Base-by-base conservation (phyloP, 2,329 filamentous ascomycete species). In the Alternaria atra region DNA sequence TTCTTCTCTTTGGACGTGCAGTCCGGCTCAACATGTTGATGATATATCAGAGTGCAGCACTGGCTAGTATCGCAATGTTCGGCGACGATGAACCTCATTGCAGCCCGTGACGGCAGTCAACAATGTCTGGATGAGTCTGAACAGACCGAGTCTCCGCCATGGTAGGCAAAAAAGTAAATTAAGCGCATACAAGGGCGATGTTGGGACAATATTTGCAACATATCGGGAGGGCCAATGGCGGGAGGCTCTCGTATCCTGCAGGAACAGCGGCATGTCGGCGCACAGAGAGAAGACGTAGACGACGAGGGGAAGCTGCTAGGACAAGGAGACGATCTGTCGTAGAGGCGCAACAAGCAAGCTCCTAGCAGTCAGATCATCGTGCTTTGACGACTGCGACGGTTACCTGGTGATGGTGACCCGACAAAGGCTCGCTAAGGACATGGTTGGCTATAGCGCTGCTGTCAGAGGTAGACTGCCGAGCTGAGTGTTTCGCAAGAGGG, bases 401-500 rank as follows among this genome's bases (percentile, higher is more conserved):
- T 62, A 57, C 55, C 63, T 59, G 61, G 66, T 57, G 63, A 65
- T 65, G 67, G 59, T 56, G 67, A 70, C 66, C 70, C 69, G 67
- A 70, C 52, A 40, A 60, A 62, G 37, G 34, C 47, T 20, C 58
- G 59, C 65, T 73, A 73, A 67, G 48, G 66, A 42, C 46, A 68
- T 67, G 70, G 70, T 64, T 54, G 66, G 68, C 58, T 70, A 74
- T 75, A 74, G 65, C 67, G 63, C 57, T 56, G 66, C 59, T 64
- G 70, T 72, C 66, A 64, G 63, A 67, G 56, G 58, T 34, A 52
- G 59, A 58, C 42, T 59, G 65, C 64, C 63, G 67, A 55, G 64
- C 55, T 55, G 60, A 60, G 61, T 63, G 64, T 56, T 47, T 61
- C 59, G 56, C 58, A 54, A 23, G 35, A 55, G 47, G 60, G 29